Conservation (phyloP, 306 rosid genomes). For the Trifolium pratense region DNA sequence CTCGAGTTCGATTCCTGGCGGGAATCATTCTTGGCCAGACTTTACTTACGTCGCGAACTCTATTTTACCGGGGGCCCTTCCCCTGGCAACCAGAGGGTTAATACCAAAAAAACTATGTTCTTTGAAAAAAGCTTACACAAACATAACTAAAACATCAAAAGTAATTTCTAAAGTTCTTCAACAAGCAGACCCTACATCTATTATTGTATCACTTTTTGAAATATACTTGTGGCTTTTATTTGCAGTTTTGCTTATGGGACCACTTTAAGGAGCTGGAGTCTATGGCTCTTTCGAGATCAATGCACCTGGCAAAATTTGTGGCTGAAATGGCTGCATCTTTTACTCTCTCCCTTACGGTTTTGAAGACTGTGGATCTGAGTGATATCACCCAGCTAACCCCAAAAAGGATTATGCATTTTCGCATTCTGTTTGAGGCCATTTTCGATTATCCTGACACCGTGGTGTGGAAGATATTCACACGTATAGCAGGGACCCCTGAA, state of each 20-base stretch:
- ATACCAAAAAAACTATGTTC: no score
- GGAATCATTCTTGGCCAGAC: no score
- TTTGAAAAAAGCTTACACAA: no score
- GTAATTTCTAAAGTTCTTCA: no score
- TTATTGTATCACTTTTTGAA: no score
- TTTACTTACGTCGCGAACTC: no score
- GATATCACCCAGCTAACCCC: constrained; percentile 69
- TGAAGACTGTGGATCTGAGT: constrained; percentile 72
- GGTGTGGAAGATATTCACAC: constrained; percentile 82
- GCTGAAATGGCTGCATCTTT: constrained; percentile 84
- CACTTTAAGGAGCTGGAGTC: constrained; percentile 83
- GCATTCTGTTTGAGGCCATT: constrained; percentile 80
- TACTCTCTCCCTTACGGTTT: constrained; percentile 74
- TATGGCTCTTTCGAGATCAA: constrained; percentile 71
- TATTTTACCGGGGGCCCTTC: no score
- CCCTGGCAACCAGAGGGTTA: no score
- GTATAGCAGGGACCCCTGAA: constrained; percentile 72
- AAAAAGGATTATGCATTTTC: constrained; percentile 80
- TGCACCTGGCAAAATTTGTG: constrained; percentile 81
- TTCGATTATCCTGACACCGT: constrained; percentile 63
- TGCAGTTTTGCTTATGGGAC: constrained; percentile 93
- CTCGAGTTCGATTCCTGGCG: no score
- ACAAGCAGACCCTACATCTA: no score
- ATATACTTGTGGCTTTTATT: constrained; percentile 7
- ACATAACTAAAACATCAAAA: no score